phyloP scores from a whole-genome alignment of 805 yeast genomes.

The Vanderwaltozyma yarrowii region DNA sequence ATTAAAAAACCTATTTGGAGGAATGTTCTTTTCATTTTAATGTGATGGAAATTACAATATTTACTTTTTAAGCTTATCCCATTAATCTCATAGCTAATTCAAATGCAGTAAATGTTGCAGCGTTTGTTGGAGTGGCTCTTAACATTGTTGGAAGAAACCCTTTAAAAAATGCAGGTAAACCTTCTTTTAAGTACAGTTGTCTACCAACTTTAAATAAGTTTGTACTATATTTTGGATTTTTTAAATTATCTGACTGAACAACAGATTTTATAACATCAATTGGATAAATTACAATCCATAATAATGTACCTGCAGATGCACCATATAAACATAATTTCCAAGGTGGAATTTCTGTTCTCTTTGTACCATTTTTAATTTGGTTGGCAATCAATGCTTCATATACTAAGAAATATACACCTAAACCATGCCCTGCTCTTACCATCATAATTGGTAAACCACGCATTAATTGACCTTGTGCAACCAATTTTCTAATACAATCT shows the following conservation, averaged over 20 bases:
- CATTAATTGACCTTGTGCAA: constrained; percentile 50
- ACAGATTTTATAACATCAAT: constrained; percentile 85
- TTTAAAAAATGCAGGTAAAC: constrained; percentile 70
- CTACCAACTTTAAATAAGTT: constrained; percentile 40
- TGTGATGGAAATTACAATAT: no score
- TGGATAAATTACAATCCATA: constrained; percentile 84
- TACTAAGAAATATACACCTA: constrained; percentile 80
- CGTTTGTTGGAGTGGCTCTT: constrained; percentile 98
- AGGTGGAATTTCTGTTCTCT: constrained; percentile 68
- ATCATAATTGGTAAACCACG: constrained; percentile 79
- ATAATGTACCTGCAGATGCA: constrained; percentile 78
- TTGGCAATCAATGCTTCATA: constrained; percentile 78
- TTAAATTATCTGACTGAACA: constrained; percentile 43
- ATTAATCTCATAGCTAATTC: constrained; percentile 74
- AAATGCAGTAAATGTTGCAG: constrained; percentile 90
- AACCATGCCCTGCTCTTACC: constrained; percentile 75
- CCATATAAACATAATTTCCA: constrained; percentile 83
- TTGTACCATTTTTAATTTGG: constrained; percentile 30
- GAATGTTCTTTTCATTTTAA: no score
- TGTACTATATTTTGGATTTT: constrained; percentile 35
- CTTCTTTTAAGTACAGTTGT: constrained; percentile 45
- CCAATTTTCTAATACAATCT: constrained; percentile 38
- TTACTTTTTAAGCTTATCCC: constrained; percentile 26
- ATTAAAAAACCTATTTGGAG: no score
- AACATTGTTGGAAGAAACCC: constrained; percentile 89